A percentile compares a stretch with the other conserved stretches of the same genome.
Conservation (phyloP, 2,329 filamentous ascomycete genomes). For the Sporothrix curviconia region DNA sequence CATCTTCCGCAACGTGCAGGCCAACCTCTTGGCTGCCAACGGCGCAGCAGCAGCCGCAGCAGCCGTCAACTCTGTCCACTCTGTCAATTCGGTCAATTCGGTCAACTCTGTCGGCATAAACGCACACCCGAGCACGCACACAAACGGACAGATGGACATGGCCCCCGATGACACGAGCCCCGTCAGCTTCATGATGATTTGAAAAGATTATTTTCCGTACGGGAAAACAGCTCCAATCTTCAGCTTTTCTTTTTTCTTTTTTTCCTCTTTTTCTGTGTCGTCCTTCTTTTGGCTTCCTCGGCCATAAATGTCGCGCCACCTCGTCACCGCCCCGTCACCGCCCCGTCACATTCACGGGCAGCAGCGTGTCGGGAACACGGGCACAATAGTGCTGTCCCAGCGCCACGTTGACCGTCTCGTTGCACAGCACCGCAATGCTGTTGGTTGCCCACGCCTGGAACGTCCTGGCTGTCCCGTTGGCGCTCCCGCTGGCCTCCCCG, state of each 20-base stretch:
- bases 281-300: no score
- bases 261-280: no score
- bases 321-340: no score
- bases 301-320: no score
- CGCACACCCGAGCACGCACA: no score
- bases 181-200: not conserved
- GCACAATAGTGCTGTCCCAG: constrained; percentile 10
- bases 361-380: not conserved
- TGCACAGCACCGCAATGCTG: constrained; percentile 4
- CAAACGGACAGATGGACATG: not conserved
- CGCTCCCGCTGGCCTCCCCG: no score
- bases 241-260: no score
- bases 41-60: not conserved
- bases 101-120: no score
- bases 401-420: not conserved
- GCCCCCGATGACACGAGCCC: not conserved
- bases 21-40: not conserved
- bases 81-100: no score
- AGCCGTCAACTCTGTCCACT: no score
- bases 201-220: not conserved
- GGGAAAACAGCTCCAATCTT: no score
- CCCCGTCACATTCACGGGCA: constrained; percentile 1
- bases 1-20: not conserved
- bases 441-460: constrained; percentile 7
- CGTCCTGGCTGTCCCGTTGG: not conserved